These are phyloP conservation scores for Alternaria ventricosa DNA, from an alignment of 2,329 filamentous ascomycete species.

Conservation along the genomic window DNA sequence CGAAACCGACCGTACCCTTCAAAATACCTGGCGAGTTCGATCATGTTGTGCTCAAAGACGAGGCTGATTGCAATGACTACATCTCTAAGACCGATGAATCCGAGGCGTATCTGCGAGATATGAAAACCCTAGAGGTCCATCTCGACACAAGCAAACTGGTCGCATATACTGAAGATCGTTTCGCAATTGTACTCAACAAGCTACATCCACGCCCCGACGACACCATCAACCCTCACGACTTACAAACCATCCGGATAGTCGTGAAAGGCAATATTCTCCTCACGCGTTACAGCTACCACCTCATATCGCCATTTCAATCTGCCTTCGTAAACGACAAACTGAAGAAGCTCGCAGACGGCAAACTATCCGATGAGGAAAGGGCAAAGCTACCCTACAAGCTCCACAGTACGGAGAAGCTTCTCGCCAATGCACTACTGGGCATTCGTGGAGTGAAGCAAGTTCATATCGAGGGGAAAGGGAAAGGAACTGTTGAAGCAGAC, in stretches of 20 bases:
- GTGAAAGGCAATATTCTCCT: not conserved
- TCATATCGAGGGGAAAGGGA: not conserved
- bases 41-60: not conserved
- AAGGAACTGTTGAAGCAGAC: not conserved
- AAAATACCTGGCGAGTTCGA: not conserved
- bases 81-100: not conserved
- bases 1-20: not conserved
- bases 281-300: not conserved
- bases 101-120: not conserved
- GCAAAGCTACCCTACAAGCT: slow-evolving; percentile 4
- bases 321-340: not conserved
- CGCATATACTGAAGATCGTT: not conserved
- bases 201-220: not conserved
- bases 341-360: not conserved
- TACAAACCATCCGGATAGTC: not conserved
- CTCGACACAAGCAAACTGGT: not conserved
- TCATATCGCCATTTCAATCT: not conserved
- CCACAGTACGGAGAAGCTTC: slow-evolving; percentile 14
- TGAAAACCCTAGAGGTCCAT: not conserved
- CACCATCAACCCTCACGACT: not conserved
- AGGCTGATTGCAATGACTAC: not conserved
- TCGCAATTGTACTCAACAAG: not conserved
- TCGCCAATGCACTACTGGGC: slow-evolving; percentile 22
- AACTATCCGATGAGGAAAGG: slow-evolving; percentile 8
- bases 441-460: slow-evolving; percentile 23